Conservation (phyloP, 1,284 basidiomycete genomes). For the Puccinia horiana region DNA sequence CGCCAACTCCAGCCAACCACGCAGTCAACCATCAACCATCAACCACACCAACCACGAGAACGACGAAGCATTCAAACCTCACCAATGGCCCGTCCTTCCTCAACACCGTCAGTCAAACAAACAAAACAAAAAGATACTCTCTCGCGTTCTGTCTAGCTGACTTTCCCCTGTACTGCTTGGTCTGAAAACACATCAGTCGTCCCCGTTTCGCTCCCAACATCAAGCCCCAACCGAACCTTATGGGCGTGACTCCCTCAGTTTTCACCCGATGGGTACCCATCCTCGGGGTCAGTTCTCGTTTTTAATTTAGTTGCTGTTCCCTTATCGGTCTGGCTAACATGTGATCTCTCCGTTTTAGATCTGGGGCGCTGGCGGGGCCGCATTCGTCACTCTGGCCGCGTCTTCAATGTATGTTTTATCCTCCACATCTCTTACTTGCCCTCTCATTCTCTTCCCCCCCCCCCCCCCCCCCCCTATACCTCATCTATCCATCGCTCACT, state of each 20-base stretch:
- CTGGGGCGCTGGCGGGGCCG: constrained; percentile 35
- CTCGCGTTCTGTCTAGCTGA: neutral
- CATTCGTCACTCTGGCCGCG: constrained; percentile 24
- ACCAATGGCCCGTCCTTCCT: constrained; percentile 8
- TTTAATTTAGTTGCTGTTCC: neutral
- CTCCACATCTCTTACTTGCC: neutral
- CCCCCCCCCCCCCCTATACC: neutral
- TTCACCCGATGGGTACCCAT: constrained; percentile 26
- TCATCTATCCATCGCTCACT: neutral
- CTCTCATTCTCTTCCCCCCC: neutral
- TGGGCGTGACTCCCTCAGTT: constrained; percentile 35
- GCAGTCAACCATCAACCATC: neutral
- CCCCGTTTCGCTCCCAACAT: constrained; percentile 43
- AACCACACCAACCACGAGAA: neutral
- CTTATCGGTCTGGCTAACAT: neutral
- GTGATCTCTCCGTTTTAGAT: neutral
- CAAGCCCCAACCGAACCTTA: constrained; percentile 40
- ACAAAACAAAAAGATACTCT: neutral
- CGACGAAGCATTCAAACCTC: neutral
- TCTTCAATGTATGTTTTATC: constrained; percentile 40
- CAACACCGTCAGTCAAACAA: constrained; percentile 2
- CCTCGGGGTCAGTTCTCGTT: constrained; percentile 11
- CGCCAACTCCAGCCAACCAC: neutral
- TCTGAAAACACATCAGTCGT: neutral
- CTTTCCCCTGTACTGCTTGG: neutral